A percentile compares a stretch with the other conserved stretches of the same genome.
Conservation (phyloP, 345 rosid genomes). For the Mercurialis annua region DNA sequence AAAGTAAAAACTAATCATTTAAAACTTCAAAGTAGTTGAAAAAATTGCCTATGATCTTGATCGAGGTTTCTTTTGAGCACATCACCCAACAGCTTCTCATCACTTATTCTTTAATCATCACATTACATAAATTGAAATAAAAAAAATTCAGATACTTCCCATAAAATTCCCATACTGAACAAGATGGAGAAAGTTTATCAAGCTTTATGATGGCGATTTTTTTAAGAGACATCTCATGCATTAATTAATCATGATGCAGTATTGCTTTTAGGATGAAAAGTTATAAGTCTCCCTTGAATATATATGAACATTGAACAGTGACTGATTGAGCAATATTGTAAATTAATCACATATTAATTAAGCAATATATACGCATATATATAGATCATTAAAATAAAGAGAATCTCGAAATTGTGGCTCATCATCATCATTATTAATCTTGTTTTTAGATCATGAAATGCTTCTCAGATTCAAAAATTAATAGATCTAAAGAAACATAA, state of each 20-base stretch:
- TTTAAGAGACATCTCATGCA: constrained; percentile 25
- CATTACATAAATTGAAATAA: neutral
- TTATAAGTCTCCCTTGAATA: neutral
- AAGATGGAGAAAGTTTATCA: neutral
- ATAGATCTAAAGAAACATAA: constrained; percentile 5
- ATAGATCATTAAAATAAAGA: too few species aligned
- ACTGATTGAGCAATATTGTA: too few species aligned
- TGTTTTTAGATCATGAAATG: neutral
- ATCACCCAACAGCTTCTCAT: neutral
- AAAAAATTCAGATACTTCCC: neutral
- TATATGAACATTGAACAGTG: neutral
- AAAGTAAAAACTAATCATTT: constrained; percentile 13
- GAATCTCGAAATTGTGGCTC: neutral
- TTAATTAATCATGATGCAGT: constrained; percentile 16
- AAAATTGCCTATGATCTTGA: constrained; percentile 8
- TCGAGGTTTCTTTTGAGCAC: neutral
- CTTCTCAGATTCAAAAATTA: neutral
- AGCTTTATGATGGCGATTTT: constrained; percentile 4
- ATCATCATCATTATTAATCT: neutral
- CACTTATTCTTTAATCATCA: neutral
- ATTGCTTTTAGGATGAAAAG: constrained; percentile 11
- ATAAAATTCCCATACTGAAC: neutral
- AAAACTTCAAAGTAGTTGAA: constrained; percentile 15
- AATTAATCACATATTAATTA: too few species aligned
- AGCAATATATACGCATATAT: neutral